These are phyloP conservation scores for Boletus rubroflammeus DNA, from an alignment of 768 basidiomycete genomes.

Conservation along the genomic window DNA sequence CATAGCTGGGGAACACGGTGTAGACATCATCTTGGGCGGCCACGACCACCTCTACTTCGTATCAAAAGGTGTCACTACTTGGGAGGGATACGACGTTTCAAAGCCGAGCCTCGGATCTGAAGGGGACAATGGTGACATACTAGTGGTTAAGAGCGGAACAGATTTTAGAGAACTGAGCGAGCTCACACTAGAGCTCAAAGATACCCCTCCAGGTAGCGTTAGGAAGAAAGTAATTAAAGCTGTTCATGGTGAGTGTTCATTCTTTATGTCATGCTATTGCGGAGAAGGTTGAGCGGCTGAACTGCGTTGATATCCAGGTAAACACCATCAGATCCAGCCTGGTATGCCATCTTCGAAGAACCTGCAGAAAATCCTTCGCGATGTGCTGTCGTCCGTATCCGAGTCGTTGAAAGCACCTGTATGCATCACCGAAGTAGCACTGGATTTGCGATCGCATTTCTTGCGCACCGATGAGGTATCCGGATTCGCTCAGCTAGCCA, in stretches of 20 bases:
- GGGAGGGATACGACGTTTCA: constrained; percentile 61
- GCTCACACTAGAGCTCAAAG: constrained; percentile 56
- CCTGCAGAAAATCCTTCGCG: constrained; percentile 57
- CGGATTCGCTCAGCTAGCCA: neutral
- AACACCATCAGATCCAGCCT: constrained; percentile 60
- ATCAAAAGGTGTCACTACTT: constrained; percentile 58
- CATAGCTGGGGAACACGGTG: constrained; percentile 61
- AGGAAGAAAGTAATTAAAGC: constrained; percentile 60
- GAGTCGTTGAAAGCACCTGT: constrained; percentile 70
- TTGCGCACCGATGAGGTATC: constrained; percentile 71
- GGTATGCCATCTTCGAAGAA: constrained; percentile 51
- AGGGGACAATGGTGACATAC: constrained; percentile 64
- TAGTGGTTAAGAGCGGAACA: constrained; percentile 82
- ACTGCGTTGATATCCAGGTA: constrained; percentile 43
- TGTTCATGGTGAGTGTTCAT: constrained; percentile 48
- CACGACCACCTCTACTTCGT: constrained; percentile 86
- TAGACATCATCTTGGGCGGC: constrained; percentile 81
- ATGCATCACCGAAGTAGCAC: constrained; percentile 60
- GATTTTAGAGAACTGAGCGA: constrained; percentile 89
- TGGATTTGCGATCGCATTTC: constrained; percentile 73
- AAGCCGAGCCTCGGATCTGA: constrained; percentile 61
- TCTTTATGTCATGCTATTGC: neutral
- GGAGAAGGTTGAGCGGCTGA: neutral
- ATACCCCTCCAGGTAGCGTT: constrained; percentile 58
- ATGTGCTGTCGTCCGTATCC: constrained; percentile 64